Percentiles rank a stretch among this genome's conserved stretches.
Evolutionary conservation across 345 rosid species (phyloP).

Genomic region (Excoecaria agallocha): DNA sequence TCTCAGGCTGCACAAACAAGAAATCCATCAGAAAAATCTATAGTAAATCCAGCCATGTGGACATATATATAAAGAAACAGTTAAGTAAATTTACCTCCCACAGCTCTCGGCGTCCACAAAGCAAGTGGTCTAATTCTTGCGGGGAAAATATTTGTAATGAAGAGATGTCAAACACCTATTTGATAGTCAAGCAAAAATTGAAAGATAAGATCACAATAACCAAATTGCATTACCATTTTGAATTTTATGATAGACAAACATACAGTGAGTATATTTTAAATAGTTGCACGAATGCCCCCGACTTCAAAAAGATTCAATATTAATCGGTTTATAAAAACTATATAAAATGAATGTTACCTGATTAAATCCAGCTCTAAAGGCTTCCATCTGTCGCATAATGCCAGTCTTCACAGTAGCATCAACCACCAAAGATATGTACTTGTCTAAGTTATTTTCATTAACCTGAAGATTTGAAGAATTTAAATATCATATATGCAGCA

Average conservation of each 20-base stretch:
- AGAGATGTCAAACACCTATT: conserved; percentile 88
- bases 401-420: conserved; percentile 92
- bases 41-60: background rate
- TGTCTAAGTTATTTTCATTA: conserved; percentile 74
- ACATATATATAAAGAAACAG: background rate
- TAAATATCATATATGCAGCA: background rate
- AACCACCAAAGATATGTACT: conserved; percentile 75
- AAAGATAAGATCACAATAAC: background rate
- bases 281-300: background rate
- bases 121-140: conserved; percentile 80
- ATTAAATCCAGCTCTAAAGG: conserved; percentile 91
- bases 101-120: conserved; percentile 95
- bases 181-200: conserved; percentile 5
- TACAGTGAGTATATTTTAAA: too few species aligned
- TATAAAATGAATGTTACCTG: conserved; percentile 53
- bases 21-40: conserved; percentile 6
- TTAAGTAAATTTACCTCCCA: conserved; percentile 67
- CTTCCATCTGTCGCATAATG: conserved; percentile 76
- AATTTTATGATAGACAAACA: background rate
- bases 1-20: conserved; percentile 57
- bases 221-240: background rate
- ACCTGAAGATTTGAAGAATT: conserved; percentile 47
- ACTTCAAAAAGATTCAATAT: background rate
- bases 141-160: conserved; percentile 93
- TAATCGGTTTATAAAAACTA: background rate